Evolutionary conservation across 352 stramenopile species (phyloP).

Genomic region (Pythium scleroteichum): DNA sequence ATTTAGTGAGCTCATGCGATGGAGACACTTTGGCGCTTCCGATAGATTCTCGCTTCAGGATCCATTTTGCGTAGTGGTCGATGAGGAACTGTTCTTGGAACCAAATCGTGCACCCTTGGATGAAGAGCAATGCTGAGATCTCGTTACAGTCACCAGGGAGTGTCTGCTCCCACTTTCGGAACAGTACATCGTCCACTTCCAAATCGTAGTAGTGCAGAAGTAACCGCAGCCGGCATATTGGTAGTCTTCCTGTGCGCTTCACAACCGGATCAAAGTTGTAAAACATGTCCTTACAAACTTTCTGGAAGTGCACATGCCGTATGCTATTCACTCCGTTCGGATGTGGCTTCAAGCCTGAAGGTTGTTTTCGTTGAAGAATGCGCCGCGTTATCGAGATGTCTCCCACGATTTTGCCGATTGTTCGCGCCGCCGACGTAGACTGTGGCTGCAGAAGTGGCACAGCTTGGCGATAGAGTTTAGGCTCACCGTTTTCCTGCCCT

Average conservation of each 20-base stretch:
- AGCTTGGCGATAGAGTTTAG: conserved; percentile 55
- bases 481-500: neutral
- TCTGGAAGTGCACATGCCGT: conserved; percentile 39
- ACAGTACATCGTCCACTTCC: conserved; percentile 38
- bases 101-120: conserved; percentile 53
- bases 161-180: conserved; percentile 62
- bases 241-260: conserved; percentile 34
- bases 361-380: conserved; percentile 50
- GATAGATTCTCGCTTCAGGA: neutral
- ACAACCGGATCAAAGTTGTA: conserved; percentile 43
- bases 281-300: conserved; percentile 51
- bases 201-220: conserved; percentile 46
- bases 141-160: conserved; percentile 31
- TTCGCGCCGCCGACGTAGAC: conserved; percentile 62
- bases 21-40: no score
- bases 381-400: conserved; percentile 47
- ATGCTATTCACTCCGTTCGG: neutral
- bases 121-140: conserved; percentile 41
- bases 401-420: conserved; percentile 50
- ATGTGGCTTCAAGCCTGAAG: no score
- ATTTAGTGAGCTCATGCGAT: conserved; percentile 23
- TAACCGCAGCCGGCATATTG: conserved; percentile 36
- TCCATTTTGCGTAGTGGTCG: conserved; percentile 24
- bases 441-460: conserved; percentile 57
- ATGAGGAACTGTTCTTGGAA: conserved; percentile 52